Evolutionary conservation across 768 basidiomycete genomes (phyloP), one percentile per base, ranked within the genome.

Genomic region (Hydnum rufescens): DNA sequence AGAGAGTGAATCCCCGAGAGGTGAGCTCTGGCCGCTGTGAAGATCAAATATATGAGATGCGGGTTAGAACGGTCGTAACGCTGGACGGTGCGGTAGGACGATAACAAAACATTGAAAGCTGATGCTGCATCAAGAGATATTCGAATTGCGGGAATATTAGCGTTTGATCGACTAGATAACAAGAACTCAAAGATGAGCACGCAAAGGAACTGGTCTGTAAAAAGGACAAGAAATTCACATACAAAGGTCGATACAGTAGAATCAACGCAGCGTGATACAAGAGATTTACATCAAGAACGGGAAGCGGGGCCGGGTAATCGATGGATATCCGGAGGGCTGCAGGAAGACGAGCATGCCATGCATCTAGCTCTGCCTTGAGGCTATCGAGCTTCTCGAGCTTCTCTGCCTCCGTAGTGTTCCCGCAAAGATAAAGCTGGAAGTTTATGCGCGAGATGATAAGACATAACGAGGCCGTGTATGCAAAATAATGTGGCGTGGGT

Each of bases 201-300:
- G 13, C 36, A 13, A 39, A 39, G 13, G 13, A 39, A 13, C 36
- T 22, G 13, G 36, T 22, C 36, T 22, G 36, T 39, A 16, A 8
- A 47, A 47, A 47, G 44, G 1, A 47, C 8, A 8, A 8, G 34
- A 39, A 39, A 25, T 26, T 13, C 13, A 47, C 44, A 13, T 25
- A 47, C 44, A 47, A 47, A 8, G 44, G 44, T 26, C 44, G 44
- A 47, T 47, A 47, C 13, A 47, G 13, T 8, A 47, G 44, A 16
- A 47, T 47, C 16, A 47, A 8, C 13, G 44, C 44, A 47, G 26
- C 44, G 26, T 47, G 25, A 28, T 47, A 47, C 8, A 47, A 25
- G 13, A 47, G 26, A 47, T 47, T 47, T 8, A 47, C 44, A 26
- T 47, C 44, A 8, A 47, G 44, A 13, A 28, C 26, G 8, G 44